Percentiles rank a stretch among this genome's conserved stretches.
Evolutionary conservation across 1,284 basidiomycete species (phyloP).

Genomic region (Malassezia globosa): DNA sequence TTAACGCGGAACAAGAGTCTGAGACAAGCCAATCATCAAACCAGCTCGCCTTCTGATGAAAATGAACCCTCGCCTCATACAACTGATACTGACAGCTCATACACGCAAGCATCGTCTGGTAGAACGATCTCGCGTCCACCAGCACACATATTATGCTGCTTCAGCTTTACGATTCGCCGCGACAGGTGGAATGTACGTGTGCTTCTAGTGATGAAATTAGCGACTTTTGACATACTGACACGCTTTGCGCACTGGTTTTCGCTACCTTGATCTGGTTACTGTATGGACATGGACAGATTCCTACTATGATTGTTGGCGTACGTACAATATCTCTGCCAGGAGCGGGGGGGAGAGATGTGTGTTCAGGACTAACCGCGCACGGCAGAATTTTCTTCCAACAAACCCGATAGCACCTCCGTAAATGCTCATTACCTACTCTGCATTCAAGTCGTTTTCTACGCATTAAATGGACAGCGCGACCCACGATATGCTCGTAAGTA

Average conservation of each 20-base stretch:
- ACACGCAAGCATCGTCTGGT: background rate
- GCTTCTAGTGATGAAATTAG: background rate
- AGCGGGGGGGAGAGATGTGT: no score
- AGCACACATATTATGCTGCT: constrained; percentile 70
- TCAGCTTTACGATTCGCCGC: constrained; percentile 83
- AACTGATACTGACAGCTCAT: background rate
- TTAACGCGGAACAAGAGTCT: constrained; percentile 26
- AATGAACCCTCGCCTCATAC: constrained; percentile 6
- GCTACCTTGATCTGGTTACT: background rate
- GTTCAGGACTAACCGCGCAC: constrained; percentile 1
- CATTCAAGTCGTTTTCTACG: no score
- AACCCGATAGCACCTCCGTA: constrained; percentile 20
- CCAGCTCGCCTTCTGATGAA: background rate
- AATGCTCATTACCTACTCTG: no score
- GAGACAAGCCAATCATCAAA: constrained; percentile 8
- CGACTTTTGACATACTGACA: no score
- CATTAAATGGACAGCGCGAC: no score
- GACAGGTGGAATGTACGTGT: constrained; percentile 52
- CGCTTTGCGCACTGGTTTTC: no score
- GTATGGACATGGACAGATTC: constrained; percentile 3
- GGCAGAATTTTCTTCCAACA: constrained; percentile 24
- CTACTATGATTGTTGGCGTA: constrained; percentile 23
- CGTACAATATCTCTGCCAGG: background rate
- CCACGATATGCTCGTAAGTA: no score
- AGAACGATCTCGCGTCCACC: constrained; percentile 47